Evolutionary conservation across 140 eudicot species (phyloP), one percentile per base, ranked within the genome.

Genomic region (Bidens hawaiensis): DNA sequence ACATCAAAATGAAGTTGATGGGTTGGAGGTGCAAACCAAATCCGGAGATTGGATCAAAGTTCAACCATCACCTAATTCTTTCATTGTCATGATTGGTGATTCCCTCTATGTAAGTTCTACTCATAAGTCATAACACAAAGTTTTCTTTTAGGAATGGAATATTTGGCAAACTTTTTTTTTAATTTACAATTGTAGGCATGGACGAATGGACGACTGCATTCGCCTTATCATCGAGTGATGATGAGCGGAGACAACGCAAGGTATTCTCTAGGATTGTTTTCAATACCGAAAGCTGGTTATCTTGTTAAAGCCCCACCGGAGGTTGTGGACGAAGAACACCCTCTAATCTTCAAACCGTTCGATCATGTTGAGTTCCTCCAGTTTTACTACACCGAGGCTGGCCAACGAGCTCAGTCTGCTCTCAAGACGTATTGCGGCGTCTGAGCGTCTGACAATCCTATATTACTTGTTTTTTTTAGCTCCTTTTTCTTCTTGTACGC

Each of bases 1-100:
- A 15, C 81, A 81, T 59, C 88, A 81, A 60, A 87, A 81, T 68
- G 82, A 83, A 63, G 67, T 87, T 49, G 82, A 84, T 16, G 95
- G 93, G 46, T 67, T 87, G 52, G 85, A 87, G 53, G 76, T 83
- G 40, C 79, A 53, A 60, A 64, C 88, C 0, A 81, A 84, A 62
- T 81, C 76, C 16, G 86, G 82, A 1, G 53, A 70, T 15, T 80
- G 87, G 91, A 76, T 80, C 59, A 70, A 64, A 22, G 49, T 80
- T 55, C 60, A 65, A 34, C 81, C 79, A 67, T 75, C 87, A 16
- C 91, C 87, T 3, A 60, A 66, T 11, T 84, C 87, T 12, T 84
- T 77, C 33, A 71, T 72, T 0, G 82, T 84, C 71, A 84, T 84
- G 87, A 76, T 81, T 40, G 87, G 91, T 13, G 87, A 84, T 40